Conservation (phyloP, 2,329 filamentous ascomycete species). For the Aspergillus persii region DNA sequence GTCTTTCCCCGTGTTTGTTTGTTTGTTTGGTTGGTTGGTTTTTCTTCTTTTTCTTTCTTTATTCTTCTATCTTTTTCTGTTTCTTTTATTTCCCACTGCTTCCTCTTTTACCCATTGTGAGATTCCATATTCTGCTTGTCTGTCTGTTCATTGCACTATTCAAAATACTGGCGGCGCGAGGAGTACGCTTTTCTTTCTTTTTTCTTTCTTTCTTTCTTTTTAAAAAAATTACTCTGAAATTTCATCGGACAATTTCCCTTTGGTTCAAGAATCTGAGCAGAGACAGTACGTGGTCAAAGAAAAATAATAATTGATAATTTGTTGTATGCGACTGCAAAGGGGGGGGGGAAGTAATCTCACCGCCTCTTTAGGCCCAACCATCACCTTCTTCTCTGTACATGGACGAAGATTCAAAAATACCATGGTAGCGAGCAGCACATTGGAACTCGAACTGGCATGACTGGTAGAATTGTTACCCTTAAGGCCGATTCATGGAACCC, state of each 20-base stretch:
- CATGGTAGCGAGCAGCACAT: no score
- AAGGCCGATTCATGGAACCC: not conserved
- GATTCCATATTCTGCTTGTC: constrained; percentile 15
- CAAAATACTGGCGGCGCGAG: constrained; percentile 19
- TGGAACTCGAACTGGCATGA: no score
- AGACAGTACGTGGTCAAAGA: constrained; percentile 8
- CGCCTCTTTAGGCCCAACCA: not conserved
- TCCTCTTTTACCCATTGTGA: not conserved
- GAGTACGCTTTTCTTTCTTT: constrained; percentile 18
- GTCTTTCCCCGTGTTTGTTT: not conserved
- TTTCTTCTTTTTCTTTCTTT: not conserved
- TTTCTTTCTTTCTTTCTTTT: constrained; percentile 11
- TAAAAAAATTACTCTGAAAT: constrained; percentile 5
- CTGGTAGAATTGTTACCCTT: no score
- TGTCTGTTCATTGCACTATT: constrained; percentile 16
- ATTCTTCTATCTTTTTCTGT: not conserved
- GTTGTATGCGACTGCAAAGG: not conserved
- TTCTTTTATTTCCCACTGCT: not conserved
- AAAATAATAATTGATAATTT: constrained; percentile 4
- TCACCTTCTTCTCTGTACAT: no score
- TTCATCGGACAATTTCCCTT: not conserved
- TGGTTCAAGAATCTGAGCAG: constrained; percentile 1
- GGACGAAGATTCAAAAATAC: no score
- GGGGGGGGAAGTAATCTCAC: not conserved
- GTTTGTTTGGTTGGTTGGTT: no score